Percentiles rank a stretch among this genome's conserved stretches.
Evolutionary conservation across 148 eudicot genomes (phyloP).

Genomic region (Vaccinium vitisidaea): DNA sequence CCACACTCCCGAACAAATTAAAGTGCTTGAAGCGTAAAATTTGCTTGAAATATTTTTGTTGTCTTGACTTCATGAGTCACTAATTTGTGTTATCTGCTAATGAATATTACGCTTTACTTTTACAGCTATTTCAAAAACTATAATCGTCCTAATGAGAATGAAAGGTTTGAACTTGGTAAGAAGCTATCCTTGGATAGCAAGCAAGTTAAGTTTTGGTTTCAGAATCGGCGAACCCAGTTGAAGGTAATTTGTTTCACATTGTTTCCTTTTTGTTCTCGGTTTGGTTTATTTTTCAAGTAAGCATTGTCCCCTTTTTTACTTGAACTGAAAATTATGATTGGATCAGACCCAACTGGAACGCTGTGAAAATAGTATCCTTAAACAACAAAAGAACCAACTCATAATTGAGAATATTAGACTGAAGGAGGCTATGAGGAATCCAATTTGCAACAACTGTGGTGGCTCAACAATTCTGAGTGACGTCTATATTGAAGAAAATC

Average conservation of each 20-base stretch:
- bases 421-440: slow-evolving; percentile 54
- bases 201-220: slow-evolving; percentile 95
- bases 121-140: slow-evolving; percentile 53
- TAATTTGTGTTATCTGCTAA: neutral
- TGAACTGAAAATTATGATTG: slow-evolving; percentile 13
- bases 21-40: slow-evolving; percentile 77
- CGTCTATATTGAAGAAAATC: slow-evolving; percentile 38
- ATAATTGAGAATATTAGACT: slow-evolving; percentile 52
- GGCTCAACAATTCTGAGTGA: slow-evolving; percentile 46
- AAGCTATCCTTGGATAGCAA: slow-evolving; percentile 53
- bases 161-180: slow-evolving; percentile 65
- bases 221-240: slow-evolving; percentile 77
- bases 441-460: slow-evolving; percentile 57
- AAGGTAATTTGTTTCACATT: slow-evolving; percentile 47
- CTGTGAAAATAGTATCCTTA: slow-evolving; percentile 52
- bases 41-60: neutral
- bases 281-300: neutral
- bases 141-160: slow-evolving; percentile 80
- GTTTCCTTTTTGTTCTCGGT: neutral
- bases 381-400: slow-evolving; percentile 55
- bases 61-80: neutral
- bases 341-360: slow-evolving; percentile 59
- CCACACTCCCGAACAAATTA: slow-evolving; percentile 75
- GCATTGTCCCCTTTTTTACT: neutral
- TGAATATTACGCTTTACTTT: neutral